Base-by-base conservation (phyloP, 1,284 basidiomycete genomes). In the Cystobasidium pallidum region DNA sequence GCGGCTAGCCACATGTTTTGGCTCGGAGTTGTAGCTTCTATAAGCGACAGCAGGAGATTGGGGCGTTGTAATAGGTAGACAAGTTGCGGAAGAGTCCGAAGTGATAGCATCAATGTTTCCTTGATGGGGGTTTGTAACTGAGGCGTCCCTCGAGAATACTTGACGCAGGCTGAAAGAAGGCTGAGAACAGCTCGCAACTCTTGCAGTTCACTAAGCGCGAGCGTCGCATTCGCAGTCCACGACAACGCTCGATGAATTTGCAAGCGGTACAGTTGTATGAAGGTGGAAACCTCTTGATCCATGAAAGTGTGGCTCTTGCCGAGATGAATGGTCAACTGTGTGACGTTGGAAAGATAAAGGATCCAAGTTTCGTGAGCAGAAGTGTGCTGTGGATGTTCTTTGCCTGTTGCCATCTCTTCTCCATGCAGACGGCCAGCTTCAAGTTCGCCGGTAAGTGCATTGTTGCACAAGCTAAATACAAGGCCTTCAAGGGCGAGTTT, bases 61-160 rank as follows among this genome's bases (percentile, higher is more conserved):
- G 94, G 93, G 81, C 96, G 94, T 0, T 91, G 89, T 65, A 95
- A 84, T 0, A 92, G 90, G 77, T 94, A 93, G 79, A 92, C 92
- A 70, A 95, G 81, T 74, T 93, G 90, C 78, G 92, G 91, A 0
- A 98, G 83, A n/a, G 94, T 85, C 43, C 86, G 82, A 21, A 94
- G 82, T 0, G 88, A 87, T 70, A 86, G 86, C 1, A 83, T 83
- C 1, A 86, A 86, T 79, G 91, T 91, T 15, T 86, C 86, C 0
- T 84, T 84, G 43, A 93, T 82, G 1, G 91, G 85, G 74, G 87
- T 86, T 66, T 84, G 84, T 34, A 55, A 15, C 7, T 45, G 21
- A 13, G 7, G 8, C 32, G 34, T 36, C 10, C 13, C 45, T 11
- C 15, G 47, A n/a, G 28, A 28, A n/a, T 13, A 30, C 34, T 45